Percentiles rank a stretch among this genome's conserved stretches.
phyloP scores from a whole-genome alignment of 345 rosid genomes.

The Pistacia vera region DNA sequence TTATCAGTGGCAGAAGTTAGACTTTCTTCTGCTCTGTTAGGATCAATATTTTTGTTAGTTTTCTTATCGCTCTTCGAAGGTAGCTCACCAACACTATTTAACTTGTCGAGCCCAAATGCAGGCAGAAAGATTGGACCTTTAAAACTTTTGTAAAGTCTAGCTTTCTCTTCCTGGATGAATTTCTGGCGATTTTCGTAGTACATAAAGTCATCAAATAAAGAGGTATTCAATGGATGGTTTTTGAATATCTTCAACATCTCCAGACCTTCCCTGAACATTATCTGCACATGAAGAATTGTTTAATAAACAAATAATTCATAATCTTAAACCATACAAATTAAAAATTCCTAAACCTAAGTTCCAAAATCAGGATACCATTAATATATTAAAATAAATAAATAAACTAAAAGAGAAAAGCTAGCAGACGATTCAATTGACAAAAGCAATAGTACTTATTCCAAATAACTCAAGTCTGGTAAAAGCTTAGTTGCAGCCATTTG shows the following conservation, averaged over 20 bases:
- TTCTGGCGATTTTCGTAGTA: conserved; percentile 86
- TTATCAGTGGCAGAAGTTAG: conserved; percentile 17
- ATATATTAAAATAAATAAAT: neutral
- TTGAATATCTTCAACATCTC: conserved; percentile 83
- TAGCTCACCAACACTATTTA: conserved; percentile 17
- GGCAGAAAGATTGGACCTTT: conserved; percentile 39
- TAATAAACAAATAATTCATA: neutral
- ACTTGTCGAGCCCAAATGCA: conserved; percentile 46
- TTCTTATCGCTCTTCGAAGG: conserved; percentile 30
- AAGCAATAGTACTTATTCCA: neutral
- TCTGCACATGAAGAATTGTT: conserved; percentile 41
- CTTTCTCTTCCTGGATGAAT: conserved; percentile 80
- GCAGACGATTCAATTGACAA: neutral
- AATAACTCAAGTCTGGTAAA: neutral
- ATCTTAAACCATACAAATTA: neutral
- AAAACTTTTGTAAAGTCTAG: conserved; percentile 46
- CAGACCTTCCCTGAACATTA: conserved; percentile 72
- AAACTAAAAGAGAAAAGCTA: neutral
- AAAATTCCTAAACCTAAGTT: neutral
- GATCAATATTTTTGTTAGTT: conserved; percentile 17
- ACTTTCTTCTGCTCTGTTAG: conserved; percentile 23
- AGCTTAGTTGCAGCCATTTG: neutral
- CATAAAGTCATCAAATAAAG: conserved; percentile 79
- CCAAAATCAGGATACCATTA: neutral
- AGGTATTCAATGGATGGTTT: conserved; percentile 55